Percentiles rank a stretch among this genome's conserved stretches.
Conservation (phyloP, 1,139 yeast species). For the Geotrichum australiense region DNA sequence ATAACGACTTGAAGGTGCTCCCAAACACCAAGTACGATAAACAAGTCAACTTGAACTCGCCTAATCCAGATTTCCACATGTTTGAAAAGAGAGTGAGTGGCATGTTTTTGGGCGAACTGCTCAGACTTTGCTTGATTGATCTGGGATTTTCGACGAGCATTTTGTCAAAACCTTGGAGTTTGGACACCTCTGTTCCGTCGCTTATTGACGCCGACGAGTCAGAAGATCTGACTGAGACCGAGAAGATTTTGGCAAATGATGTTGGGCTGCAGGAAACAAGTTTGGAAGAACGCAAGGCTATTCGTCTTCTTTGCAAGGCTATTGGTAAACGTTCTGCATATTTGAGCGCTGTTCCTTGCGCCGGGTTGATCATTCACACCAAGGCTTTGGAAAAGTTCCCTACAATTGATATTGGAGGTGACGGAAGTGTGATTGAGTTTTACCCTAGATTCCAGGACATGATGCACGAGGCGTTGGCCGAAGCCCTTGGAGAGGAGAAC, state of each 20-base stretch:
- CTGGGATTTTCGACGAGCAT: conserved; percentile 33
- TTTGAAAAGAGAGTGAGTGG: conserved; percentile 93
- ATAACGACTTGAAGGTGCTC: conserved; percentile 61
- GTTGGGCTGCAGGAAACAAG: conserved; percentile 39
- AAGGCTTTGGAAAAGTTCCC: conserved; percentile 45
- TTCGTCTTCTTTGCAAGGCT: conserved; percentile 67
- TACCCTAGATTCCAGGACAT: conserved; percentile 80
- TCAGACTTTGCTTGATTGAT: conserved; percentile 66
- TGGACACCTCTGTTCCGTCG: conserved; percentile 78
- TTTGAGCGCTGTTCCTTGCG: conserved; percentile 79
- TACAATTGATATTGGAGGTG: conserved; percentile 86
- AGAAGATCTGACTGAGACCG: conserved; percentile 55
- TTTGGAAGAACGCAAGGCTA: conserved; percentile 58
- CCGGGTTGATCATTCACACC: conserved; percentile 62
- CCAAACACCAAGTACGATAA: conserved; percentile 73
- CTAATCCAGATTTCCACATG: conserved; percentile 79
- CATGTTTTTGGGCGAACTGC: conserved; percentile 86
- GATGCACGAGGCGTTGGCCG: conserved; percentile 66
- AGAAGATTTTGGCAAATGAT: background rate
- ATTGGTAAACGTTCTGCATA: conserved; percentile 80
- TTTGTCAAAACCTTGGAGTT: conserved; percentile 62
- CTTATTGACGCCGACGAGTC: conserved; percentile 77
- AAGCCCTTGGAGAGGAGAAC: conserved; percentile 50
- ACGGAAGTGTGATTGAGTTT: conserved; percentile 87
- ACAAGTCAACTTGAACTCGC: conserved; percentile 61